Evolutionary conservation across 768 basidiomycete genomes (phyloP).

Genomic region (Phanerochaete carnosa): DNA sequence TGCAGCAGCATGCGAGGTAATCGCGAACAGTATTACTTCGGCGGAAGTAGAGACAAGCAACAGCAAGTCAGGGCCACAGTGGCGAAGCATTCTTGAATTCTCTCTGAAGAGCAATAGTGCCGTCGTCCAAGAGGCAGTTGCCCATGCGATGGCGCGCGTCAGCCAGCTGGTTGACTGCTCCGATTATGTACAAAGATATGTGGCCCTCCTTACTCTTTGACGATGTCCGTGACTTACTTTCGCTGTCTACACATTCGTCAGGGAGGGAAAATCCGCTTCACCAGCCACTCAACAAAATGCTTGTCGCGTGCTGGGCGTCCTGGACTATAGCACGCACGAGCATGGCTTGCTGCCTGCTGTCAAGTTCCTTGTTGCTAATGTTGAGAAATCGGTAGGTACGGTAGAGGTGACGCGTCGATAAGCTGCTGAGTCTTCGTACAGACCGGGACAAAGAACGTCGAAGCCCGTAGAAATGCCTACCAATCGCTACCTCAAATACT

Average conservation of each 20-base stretch:
- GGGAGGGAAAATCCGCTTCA: constrained; percentile 51
- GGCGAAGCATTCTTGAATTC: constrained; percentile 67
- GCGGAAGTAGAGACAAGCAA: constrained; percentile 44
- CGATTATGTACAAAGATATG: constrained; percentile 69
- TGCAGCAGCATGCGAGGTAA: constrained; percentile 66
- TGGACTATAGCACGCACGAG: constrained; percentile 60
- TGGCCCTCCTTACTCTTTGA: constrained; percentile 23
- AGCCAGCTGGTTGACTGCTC: constrained; percentile 70
- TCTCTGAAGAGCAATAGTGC: constrained; percentile 65
- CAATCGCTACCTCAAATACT: constrained; percentile 48
- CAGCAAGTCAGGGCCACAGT: constrained; percentile 45
- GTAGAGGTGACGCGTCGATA: constrained; percentile 7
- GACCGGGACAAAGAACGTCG: constrained; percentile 43
- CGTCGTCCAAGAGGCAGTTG: constrained; percentile 74
- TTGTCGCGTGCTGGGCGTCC: constrained; percentile 61
- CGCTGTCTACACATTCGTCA: constrained; percentile 49
- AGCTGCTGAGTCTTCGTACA: constrained; percentile 24
- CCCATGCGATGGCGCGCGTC: constrained; percentile 62
- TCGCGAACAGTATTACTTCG: constrained; percentile 61
- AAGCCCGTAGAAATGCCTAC: constrained; percentile 57
- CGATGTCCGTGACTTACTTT: background rate
- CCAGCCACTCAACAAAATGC: constrained; percentile 69
- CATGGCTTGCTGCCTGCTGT: constrained; percentile 54
- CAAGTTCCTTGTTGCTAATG: constrained; percentile 55
- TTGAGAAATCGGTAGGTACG: constrained; percentile 49